Conservation (phyloP, 1,284 basidiomycete species). For the Irpex rosettiformis region DNA sequence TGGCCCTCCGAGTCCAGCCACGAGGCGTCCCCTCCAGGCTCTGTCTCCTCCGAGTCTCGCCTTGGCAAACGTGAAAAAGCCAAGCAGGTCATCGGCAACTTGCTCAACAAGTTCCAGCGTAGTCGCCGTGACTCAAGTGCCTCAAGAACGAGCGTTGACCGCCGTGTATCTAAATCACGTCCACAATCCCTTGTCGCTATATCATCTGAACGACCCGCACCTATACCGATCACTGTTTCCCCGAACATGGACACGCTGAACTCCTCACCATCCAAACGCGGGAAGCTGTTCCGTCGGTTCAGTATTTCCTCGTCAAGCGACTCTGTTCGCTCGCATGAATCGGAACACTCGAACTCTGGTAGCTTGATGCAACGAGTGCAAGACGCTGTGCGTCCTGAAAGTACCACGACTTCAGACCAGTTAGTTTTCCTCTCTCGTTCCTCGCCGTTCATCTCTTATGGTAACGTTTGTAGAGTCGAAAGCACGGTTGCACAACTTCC, state of each 20-base stretch:
- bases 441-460: neutral
- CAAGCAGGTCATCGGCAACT: constrained; percentile 1
- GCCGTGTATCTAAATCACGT: neutral
- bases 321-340: neutral
- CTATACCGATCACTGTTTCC: neutral
- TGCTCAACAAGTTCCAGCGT: neutral
- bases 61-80: neutral
- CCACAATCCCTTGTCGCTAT: neutral
- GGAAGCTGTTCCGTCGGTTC: neutral
- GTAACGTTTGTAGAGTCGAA: neutral
- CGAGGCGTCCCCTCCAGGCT: neutral
- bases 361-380: constrained; percentile 1
- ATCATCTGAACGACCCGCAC: neutral
- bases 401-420: neutral
- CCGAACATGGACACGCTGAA: neutral
- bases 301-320: neutral
- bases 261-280: neutral
- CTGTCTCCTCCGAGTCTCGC: neutral
- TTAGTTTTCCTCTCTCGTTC: neutral
- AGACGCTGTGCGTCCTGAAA: neutral
- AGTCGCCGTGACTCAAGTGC: neutral
- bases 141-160: neutral
- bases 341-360: neutral
- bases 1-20: constrained; percentile 1
- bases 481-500: neutral